Evolutionary conservation across 192 early-diverging fungal genomes (phyloP).

Genomic region (Umbelopsis sp.): DNA sequence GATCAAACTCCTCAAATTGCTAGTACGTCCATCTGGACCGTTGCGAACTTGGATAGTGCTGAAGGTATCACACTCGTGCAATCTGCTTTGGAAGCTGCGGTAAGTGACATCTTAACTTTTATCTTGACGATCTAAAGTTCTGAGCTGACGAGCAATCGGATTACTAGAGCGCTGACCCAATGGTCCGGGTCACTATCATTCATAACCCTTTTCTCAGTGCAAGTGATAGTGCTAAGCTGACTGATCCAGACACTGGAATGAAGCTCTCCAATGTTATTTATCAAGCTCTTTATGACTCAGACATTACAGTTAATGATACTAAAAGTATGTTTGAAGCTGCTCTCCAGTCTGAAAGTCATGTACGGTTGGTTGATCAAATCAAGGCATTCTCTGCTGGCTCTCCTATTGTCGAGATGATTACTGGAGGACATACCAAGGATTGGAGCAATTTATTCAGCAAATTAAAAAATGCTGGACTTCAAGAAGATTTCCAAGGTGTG

Average conservation of each 20-base stretch:
- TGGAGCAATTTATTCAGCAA: conserved; percentile 9
- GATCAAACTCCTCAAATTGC: conserved; percentile 12
- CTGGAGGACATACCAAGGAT: conserved; percentile 12
- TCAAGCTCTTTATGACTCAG: neutral
- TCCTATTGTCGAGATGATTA: conserved; percentile 29
- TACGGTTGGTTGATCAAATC: conserved; percentile 17
- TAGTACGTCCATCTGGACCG: conserved; percentile 46
- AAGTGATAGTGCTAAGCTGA: neutral
- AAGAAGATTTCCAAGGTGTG: conserved; percentile 28
- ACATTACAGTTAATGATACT: neutral
- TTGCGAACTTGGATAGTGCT: conserved; percentile 56
- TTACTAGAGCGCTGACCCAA: neutral
- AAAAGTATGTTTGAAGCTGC: conserved; percentile 3
- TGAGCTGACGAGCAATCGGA: no score
- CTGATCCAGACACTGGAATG: neutral
- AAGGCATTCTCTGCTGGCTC: conserved; percentile 27
- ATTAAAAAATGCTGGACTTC: conserved; percentile 27
- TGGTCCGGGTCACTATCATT: conserved; percentile 42
- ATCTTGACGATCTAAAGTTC: neutral
- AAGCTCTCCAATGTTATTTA: conserved; percentile 16
- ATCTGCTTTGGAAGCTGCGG: conserved; percentile 49
- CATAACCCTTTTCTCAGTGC: conserved; percentile 45
- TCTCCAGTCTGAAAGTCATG: neutral
- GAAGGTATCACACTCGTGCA: conserved; percentile 53
- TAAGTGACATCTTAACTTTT: conserved; percentile 2